Percentiles rank a stretch among this genome's conserved stretches.
These are phyloP conservation scores for Parascedosporium putredinis DNA, from an alignment of 2,329 filamentous ascomycete genomes.

Conservation along the genomic window DNA sequence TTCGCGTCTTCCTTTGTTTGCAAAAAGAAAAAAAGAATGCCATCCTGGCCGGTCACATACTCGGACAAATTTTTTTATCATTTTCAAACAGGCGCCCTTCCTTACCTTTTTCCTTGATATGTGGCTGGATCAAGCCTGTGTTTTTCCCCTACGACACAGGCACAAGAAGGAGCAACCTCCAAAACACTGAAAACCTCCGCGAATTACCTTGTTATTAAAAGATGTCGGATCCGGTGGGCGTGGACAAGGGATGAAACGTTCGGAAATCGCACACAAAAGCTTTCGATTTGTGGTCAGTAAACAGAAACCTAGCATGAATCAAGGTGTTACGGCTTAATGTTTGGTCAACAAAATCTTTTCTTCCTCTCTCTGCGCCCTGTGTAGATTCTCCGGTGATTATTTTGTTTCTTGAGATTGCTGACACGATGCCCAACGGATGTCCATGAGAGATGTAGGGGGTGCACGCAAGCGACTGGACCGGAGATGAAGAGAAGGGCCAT, in stretches of 20 bases:
- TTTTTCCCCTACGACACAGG: background rate
- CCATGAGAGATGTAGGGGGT: background rate
- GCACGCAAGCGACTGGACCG: background rate
- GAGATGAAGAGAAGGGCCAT: too few species aligned
- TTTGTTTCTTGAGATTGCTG: too few species aligned
- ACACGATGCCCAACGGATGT: too few species aligned
- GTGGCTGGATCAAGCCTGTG: background rate
- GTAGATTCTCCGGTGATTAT: background rate
- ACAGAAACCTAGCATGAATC: conserved; percentile 7
- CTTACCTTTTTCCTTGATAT: background rate
- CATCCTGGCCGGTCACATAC: background rate
- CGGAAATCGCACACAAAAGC: too few species aligned
- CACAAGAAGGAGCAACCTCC: too few species aligned
- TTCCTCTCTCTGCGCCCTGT: background rate
- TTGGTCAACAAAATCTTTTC: too few species aligned
- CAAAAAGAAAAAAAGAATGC: background rate
- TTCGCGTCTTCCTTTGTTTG: background rate
- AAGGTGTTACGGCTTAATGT: conserved; percentile 8
- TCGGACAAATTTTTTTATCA: too few species aligned
- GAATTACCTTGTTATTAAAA: background rate
- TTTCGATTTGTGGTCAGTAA: conserved; percentile 7
- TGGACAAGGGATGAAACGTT: background rate
- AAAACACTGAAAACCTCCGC: background rate
- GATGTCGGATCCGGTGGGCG: conserved; percentile 3
- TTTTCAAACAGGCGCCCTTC: background rate